Percentiles rank a stretch among this genome's conserved stretches.
Conservation (phyloP, 2,329 filamentous ascomycete genomes). For the Sporothrix schenckii region DNA sequence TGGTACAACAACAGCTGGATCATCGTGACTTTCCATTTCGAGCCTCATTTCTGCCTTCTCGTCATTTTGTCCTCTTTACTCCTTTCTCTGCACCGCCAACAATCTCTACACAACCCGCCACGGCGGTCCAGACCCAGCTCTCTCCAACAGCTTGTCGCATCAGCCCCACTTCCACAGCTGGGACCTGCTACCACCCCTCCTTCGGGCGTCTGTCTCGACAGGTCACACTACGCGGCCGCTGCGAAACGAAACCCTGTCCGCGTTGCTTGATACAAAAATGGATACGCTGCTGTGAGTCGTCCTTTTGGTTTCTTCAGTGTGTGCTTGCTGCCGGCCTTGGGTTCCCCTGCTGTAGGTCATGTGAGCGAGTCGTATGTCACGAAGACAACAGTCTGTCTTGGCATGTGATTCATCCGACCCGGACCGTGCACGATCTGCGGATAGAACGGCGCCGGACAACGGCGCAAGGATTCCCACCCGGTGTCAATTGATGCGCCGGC, state of each 20-base stretch:
- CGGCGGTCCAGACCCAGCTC: neutral
- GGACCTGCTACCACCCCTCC: constrained; percentile 19
- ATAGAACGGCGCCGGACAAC: neutral
- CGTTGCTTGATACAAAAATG: constrained; percentile 22
- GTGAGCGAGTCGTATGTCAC: constrained; percentile 1
- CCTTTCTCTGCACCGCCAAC: neutral
- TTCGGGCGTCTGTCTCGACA: constrained; percentile 15
- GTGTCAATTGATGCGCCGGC: neutral
- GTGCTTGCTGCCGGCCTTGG: neutral
- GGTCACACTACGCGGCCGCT: constrained; percentile 3
- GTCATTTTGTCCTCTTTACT: neutral
- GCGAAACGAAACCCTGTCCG: neutral
- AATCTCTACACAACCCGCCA: too few species aligned
- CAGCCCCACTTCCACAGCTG: constrained; percentile 26
- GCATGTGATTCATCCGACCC: constrained; percentile 3
- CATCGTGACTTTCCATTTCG: constrained; percentile 16
- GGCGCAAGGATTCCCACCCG: neutral
- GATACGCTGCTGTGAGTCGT: constrained; percentile 33
- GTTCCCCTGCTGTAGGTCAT: neutral
- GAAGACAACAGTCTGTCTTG: neutral
- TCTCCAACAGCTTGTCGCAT: constrained; percentile 9
- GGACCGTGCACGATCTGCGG: neutral
- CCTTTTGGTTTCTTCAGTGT: neutral
- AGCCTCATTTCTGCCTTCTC: neutral
- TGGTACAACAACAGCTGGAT: constrained; percentile 14